A percentile compares a stretch with the other conserved stretches of the same genome.
Conservation (phyloP, 305 asterid genomes). For the Striga hermonthica region DNA sequence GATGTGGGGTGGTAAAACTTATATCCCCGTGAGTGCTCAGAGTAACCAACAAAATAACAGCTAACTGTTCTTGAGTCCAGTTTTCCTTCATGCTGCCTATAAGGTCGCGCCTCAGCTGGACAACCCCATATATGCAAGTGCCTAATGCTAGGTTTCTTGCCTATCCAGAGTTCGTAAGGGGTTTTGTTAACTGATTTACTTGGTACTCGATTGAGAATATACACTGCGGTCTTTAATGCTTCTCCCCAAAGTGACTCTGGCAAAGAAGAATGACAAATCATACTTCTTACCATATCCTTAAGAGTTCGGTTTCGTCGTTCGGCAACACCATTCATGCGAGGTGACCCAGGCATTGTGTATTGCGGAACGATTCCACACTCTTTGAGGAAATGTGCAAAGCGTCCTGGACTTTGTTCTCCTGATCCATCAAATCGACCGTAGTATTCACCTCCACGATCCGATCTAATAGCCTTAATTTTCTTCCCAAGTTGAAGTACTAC, state of each 20-base stretch:
- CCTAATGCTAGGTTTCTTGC: not conserved
- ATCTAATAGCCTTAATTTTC: not conserved
- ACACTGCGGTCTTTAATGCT: too few species aligned
- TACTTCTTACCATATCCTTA: not conserved
- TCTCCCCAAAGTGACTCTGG: not conserved
- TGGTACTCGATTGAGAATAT: too few species aligned
- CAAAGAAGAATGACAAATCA: not conserved
- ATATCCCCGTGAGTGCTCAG: not conserved
- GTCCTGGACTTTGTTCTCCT: not conserved
- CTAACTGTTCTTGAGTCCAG: not conserved
- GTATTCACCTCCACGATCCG: not conserved
- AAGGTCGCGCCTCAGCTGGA: not conserved
- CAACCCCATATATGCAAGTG: not conserved
- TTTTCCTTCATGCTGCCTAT: not conserved
- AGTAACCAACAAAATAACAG: slow-evolving; percentile 8
- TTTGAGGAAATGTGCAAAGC: not conserved
- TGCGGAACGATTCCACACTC: not conserved
- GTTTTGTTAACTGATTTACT: too few species aligned
- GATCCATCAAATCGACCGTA: not conserved
- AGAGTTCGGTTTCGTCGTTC: not conserved
- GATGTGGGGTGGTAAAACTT: slow-evolving; percentile 1
- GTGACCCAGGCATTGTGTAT: not conserved
- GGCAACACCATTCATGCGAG: not conserved
- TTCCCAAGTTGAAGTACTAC: slow-evolving; percentile 4
- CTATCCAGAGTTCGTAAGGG: too few species aligned